Evolutionary conservation across 192 early-diverging fungal genomes (phyloP).

Genomic region (Rhizoclosmatium sp.): DNA sequence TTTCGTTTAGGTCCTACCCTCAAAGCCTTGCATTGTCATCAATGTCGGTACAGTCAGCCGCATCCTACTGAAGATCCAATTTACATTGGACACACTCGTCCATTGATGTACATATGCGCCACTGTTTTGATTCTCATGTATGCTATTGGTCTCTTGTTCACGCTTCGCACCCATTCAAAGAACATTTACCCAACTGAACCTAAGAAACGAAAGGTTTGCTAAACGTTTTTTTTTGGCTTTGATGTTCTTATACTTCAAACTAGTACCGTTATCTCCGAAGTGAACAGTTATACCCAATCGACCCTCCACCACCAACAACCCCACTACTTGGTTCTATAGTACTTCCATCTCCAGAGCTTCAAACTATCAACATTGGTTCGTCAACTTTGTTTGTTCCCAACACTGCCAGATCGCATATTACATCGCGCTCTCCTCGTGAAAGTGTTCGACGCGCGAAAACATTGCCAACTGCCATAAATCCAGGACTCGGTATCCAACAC

Average conservation of each 20-base stretch:
- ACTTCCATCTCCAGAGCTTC: background rate
- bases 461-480: too few relatives aligned
- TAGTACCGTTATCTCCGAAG: background rate
- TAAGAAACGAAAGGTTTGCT: slow-evolving; percentile 29
- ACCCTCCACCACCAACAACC: too few relatives aligned
- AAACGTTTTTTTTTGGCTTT: too few relatives aligned
- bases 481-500: background rate
- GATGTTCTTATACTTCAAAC: too few relatives aligned
- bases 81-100: slow-evolving; percentile 78
- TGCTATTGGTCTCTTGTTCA: slow-evolving; percentile 90
- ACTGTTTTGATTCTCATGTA: slow-evolving; percentile 81
- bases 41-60: slow-evolving; percentile 24
- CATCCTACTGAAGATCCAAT: slow-evolving; percentile 81
- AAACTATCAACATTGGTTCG: too few relatives aligned
- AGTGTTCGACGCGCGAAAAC: too few relatives aligned
- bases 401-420: too few relatives aligned
- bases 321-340: background rate
- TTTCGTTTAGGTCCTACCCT: background rate
- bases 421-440: too few relatives aligned
- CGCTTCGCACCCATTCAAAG: slow-evolving; percentile 89
- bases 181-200: slow-evolving; percentile 70
- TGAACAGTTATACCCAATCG: background rate
- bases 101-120: slow-evolving; percentile 89
- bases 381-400: too few relatives aligned
- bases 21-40: slow-evolving; percentile 10